Conservation (phyloP, 805 yeast species). For the Saccharomyces mikatae region DNA sequence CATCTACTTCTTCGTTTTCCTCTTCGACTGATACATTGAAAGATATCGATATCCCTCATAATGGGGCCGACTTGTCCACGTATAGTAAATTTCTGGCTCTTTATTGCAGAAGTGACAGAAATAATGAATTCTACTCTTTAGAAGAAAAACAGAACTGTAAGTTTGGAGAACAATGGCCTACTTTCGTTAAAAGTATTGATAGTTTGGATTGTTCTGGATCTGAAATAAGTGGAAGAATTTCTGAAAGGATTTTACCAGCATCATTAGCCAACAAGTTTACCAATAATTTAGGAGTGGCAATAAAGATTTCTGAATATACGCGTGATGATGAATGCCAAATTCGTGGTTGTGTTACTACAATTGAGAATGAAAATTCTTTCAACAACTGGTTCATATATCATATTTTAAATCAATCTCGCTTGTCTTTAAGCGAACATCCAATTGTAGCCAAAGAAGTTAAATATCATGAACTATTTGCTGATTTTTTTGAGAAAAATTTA, state of each 20-base stretch:
- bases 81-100: slow-evolving; percentile 34
- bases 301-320: slow-evolving; percentile 31
- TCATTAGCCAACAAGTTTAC: slow-evolving; percentile 16
- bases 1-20: not conserved
- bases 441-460: slow-evolving; percentile 3
- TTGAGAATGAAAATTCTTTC: slow-evolving; percentile 26
- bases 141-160: slow-evolving; percentile 30
- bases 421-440: slow-evolving; percentile 19
- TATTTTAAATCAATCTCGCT: slow-evolving; percentile 31
- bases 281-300: slow-evolving; percentile 10
- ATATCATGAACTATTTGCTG: slow-evolving; percentile 31
- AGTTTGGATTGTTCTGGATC: slow-evolving; percentile 5
- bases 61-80: slow-evolving; percentile 27
- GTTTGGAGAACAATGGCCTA: slow-evolving; percentile 26
- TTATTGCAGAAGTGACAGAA: slow-evolving; percentile 27
- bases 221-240: slow-evolving; percentile 7
- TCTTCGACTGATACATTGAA: not conserved
- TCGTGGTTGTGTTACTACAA: slow-evolving; percentile 34
- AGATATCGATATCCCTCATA: slow-evolving; percentile 18
- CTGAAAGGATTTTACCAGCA: slow-evolving; percentile 15
- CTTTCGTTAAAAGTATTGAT: slow-evolving; percentile 8
- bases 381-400: slow-evolving; percentile 35
- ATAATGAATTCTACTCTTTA: slow-evolving; percentile 16
- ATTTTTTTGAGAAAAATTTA: slow-evolving; percentile 39
- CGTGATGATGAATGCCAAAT: slow-evolving; percentile 27